A percentile compares a stretch with the other conserved stretches of the same genome.
Conservation (phyloP, 306 rosid species). For the Citrullus mucosospermus region DNA sequence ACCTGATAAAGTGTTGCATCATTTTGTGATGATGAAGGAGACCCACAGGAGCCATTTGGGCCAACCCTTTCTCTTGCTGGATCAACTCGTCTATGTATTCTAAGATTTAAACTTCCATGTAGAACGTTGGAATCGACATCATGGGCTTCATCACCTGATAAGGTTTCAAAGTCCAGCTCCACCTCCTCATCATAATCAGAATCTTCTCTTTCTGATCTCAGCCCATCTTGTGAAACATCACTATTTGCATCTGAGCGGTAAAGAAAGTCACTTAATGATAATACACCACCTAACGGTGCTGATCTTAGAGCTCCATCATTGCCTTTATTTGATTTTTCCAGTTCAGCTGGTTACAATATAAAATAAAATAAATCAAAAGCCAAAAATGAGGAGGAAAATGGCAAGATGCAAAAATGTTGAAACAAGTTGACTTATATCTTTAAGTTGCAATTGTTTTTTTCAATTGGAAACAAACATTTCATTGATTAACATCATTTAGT, state of each 20-base stretch:
- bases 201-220: conserved; percentile 81
- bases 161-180: conserved; percentile 87
- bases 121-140: conserved; percentile 64
- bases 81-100: conserved; percentile 68
- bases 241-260: conserved; percentile 72
- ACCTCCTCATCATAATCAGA: conserved; percentile 89
- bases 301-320: conserved; percentile 50
- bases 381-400: conserved; percentile 1
- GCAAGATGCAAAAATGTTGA: neutral
- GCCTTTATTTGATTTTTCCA: conserved; percentile 45
- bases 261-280: conserved; percentile 76
- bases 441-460: no score
- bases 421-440: neutral
- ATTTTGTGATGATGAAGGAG: conserved; percentile 67
- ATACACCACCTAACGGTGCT: conserved; percentile 48
- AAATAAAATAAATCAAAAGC: conserved; percentile 19
- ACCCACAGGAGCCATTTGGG: conserved; percentile 53
- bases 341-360: conserved; percentile 39
- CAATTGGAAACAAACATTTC: no score
- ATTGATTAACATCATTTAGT: no score
- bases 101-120: conserved; percentile 79
- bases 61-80: conserved; percentile 45
- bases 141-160: conserved; percentile 74
- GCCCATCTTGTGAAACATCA: conserved; percentile 81
- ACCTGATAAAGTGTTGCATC: conserved; percentile 57